phyloP scores from a whole-genome alignment of 371 early-diverging fungal species.

The Zychaea mexicana region DNA sequence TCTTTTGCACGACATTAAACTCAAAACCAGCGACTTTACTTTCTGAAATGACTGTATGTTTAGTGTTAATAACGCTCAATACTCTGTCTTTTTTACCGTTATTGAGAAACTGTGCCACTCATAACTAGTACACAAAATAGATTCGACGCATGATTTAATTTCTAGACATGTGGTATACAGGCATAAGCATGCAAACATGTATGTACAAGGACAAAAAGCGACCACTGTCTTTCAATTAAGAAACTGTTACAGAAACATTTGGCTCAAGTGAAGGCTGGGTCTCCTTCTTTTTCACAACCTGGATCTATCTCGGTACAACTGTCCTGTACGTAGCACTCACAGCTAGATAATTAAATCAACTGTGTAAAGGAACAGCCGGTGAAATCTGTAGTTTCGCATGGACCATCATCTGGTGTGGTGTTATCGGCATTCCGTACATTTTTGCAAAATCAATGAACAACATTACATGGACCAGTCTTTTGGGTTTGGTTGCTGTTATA shows the following conservation, averaged over 20 bases:
- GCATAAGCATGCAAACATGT: slow-evolving; percentile 32
- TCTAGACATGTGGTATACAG: slow-evolving; percentile 55
- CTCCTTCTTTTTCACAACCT: slow-evolving; percentile 57
- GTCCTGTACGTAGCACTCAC: slow-evolving; percentile 60
- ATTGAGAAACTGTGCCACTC: too few relatives aligned
- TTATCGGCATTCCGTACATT: slow-evolving; percentile 54
- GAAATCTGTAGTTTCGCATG: slow-evolving; percentile 46
- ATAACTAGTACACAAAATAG: too few relatives aligned
- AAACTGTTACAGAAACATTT: slow-evolving; percentile 36
- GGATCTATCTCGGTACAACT: slow-evolving; percentile 58
- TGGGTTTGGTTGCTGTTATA: slow-evolving; percentile 59
- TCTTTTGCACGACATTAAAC: too few relatives aligned
- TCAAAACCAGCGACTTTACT: too few relatives aligned
- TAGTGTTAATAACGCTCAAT: too few relatives aligned
- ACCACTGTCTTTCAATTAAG: slow-evolving; percentile 42
- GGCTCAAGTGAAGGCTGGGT: slow-evolving; percentile 42
- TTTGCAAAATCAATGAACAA: slow-evolving; percentile 63
- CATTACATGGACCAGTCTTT: slow-evolving; percentile 62
- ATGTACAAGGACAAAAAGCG: slow-evolving; percentile 33
- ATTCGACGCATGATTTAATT: too few relatives aligned
- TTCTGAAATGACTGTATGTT: too few relatives aligned
- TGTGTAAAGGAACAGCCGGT: slow-evolving; percentile 43
- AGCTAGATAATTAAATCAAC: slow-evolving; percentile 52
- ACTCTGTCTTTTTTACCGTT: too few relatives aligned
- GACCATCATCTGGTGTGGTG: slow-evolving; percentile 70